Conservation (phyloP, 371 early-diverging fungal species). For the Blakeslea trispora region DNA sequence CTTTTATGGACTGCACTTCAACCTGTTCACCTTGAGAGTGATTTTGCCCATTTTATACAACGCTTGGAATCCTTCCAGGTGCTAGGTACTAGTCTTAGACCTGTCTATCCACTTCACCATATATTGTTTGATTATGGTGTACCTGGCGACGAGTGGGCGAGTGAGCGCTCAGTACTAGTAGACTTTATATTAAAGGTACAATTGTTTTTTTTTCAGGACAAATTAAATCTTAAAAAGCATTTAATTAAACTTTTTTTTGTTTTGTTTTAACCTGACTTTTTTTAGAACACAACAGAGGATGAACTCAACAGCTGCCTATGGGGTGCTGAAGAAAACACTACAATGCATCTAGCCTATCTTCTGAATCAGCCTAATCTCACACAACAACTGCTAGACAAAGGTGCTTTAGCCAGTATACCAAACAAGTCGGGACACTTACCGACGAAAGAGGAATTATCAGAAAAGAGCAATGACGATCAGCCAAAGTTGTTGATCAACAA, state of each 20-base stretch:
- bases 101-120: conserved; percentile 30
- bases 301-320: conserved; percentile 26
- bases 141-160: conserved; percentile 25
- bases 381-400: conserved; percentile 17
- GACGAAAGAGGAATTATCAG: background rate
- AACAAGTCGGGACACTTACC: conserved; percentile 23
- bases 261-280: background rate
- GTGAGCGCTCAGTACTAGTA: conserved; percentile 21
- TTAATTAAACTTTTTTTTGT: background rate
- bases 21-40: conserved; percentile 24
- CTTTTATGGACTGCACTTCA: conserved; percentile 28
- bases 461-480: conserved; percentile 10
- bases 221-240: background rate
- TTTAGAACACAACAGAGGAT: conserved; percentile 18
- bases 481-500: conserved; percentile 22
- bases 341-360: conserved; percentile 26
- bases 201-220: background rate
- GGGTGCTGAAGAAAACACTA: conserved; percentile 26
- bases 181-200: conserved; percentile 26
- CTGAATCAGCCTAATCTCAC: conserved; percentile 18
- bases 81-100: conserved; percentile 22
- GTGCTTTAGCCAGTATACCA: conserved; percentile 11
- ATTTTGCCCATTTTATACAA: conserved; percentile 26
- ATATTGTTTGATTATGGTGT: conserved; percentile 27
- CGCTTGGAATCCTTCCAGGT: conserved; percentile 16